Percentiles rank a stretch among this genome's conserved stretches.
phyloP scores from a whole-genome alignment of 495 filamentous ascomycete genomes.

The Aspergillus avenaceus region DNA sequence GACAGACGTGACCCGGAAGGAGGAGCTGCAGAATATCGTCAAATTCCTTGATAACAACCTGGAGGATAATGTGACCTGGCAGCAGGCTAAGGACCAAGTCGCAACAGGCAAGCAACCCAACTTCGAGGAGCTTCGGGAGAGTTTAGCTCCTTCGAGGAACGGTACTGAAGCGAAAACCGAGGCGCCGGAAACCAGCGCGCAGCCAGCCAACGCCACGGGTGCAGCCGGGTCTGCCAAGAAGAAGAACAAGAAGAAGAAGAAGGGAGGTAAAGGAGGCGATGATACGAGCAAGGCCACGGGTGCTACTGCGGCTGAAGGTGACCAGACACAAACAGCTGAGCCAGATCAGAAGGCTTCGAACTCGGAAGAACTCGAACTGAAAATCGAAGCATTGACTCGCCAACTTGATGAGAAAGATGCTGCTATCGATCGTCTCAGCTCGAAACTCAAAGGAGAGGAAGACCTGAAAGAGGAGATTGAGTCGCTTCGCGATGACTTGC shows the following conservation, averaged over 20 bases:
- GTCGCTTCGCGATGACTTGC: constrained; percentile 69
- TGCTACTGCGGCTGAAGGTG: constrained; percentile 13
- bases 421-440: constrained; percentile 60
- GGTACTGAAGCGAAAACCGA: constrained; percentile 6
- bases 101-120: constrained; percentile 26
- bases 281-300: constrained; percentile 34
- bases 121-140: constrained; percentile 36
- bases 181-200: constrained; percentile 11
- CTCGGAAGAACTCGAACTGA: constrained; percentile 44
- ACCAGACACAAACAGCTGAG: constrained; percentile 16
- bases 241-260: constrained; percentile 92
- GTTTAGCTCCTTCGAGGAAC: constrained; percentile 19
- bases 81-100: constrained; percentile 30
- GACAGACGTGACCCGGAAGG: constrained; percentile 35
- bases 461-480: constrained; percentile 84
- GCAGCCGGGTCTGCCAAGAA: constrained; percentile 41
- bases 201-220: constrained; percentile 19
- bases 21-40: constrained; percentile 30
- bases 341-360: constrained; percentile 20
- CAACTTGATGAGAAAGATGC: constrained; percentile 68
- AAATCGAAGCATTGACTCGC: constrained; percentile 52
- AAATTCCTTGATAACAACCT: constrained; percentile 35
- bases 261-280: constrained; percentile 55
- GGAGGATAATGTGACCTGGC: constrained; percentile 32
- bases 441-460: constrained; percentile 71